Percentiles rank a stretch among this genome's conserved stretches.
These are phyloP conservation scores for Deakozyma indianensis DNA, from an alignment of 805 yeast genomes.

Conservation along the genomic window DNA sequence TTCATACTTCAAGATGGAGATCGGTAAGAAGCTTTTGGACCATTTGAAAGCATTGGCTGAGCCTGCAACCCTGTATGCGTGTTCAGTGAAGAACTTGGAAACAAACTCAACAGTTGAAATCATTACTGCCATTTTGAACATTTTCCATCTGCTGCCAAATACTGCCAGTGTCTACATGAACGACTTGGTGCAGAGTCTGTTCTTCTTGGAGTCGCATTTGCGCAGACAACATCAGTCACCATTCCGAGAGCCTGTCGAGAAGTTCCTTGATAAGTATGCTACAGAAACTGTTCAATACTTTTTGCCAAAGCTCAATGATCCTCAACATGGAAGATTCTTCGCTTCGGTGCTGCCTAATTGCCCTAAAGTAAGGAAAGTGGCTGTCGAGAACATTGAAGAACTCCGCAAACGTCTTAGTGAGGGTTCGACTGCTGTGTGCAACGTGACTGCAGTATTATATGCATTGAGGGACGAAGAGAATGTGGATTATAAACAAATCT, in stretches of 20 bases:
- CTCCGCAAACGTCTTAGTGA: constrained; percentile 37
- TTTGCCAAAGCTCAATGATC: constrained; percentile 45
- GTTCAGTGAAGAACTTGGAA: constrained; percentile 67
- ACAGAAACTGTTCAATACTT: constrained; percentile 60
- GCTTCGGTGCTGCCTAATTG: constrained; percentile 52
- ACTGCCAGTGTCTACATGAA: constrained; percentile 87
- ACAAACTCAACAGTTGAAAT: constrained; percentile 74
- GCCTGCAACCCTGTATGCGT: constrained; percentile 56
- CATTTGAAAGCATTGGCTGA: constrained; percentile 95
- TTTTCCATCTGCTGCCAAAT: constrained; percentile 83
- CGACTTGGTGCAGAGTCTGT: constrained; percentile 63
- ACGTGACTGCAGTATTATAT: constrained; percentile 49
- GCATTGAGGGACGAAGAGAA: constrained; percentile 35
- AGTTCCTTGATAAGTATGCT: constrained; percentile 72
- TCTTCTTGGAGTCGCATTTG: constrained; percentile 65
- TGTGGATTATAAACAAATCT: constrained; percentile 42
- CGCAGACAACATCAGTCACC: constrained; percentile 81
- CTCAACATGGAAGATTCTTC: constrained; percentile 51
- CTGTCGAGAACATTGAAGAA: constrained; percentile 36
- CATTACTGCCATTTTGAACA: constrained; percentile 77
- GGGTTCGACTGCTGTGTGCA: constrained; percentile 54
- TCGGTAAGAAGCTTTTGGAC: constrained; percentile 83
- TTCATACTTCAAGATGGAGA: constrained; percentile 91
- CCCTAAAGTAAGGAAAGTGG: constrained; percentile 38
- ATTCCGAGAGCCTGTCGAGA: constrained; percentile 80